Percentiles rank a stretch among this genome's conserved stretches.
Evolutionary conservation across 441 rosid species (phyloP).

Genomic region (Mallotus repandus): DNA sequence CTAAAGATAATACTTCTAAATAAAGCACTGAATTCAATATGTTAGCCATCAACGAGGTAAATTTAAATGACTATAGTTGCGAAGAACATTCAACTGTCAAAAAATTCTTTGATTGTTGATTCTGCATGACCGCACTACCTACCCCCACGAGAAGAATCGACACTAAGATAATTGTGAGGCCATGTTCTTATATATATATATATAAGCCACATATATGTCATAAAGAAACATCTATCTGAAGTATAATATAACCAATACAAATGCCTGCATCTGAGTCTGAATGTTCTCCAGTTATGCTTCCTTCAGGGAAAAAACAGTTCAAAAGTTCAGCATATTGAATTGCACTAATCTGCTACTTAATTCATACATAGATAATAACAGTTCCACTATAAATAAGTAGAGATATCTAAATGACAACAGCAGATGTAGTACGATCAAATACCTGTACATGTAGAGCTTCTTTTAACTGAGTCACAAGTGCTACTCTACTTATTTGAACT

Average conservation of each 20-base stretch:
- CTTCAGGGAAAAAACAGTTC: conserved; percentile 34
- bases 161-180: not conserved
- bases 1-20: not conserved
- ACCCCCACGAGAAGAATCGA: not conserved
- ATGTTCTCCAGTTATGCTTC: conserved; percentile 83
- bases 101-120: not conserved
- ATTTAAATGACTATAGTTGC: not conserved
- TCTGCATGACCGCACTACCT: not conserved
- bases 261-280: conserved; percentile 78
- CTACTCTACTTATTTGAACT: conserved; percentile 61
- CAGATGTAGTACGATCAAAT: conserved; percentile 7
- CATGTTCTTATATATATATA: not conserved
- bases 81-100: not conserved
- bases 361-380: not conserved
- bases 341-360: conserved; percentile 13
- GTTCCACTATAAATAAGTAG: conserved; percentile 6
- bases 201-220: not conserved
- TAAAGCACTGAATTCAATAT: conserved; percentile 1
- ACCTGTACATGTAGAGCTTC: conserved; percentile 88
- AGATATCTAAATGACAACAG: conserved; percentile 6
- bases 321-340: conserved; percentile 15
- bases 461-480: conserved; percentile 77
- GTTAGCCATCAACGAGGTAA: not conserved
- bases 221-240: not conserved
- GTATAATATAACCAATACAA: conserved; percentile 2